Conservation (phyloP, 106 monocot genomes). For the Dendrobium officinale region DNA sequence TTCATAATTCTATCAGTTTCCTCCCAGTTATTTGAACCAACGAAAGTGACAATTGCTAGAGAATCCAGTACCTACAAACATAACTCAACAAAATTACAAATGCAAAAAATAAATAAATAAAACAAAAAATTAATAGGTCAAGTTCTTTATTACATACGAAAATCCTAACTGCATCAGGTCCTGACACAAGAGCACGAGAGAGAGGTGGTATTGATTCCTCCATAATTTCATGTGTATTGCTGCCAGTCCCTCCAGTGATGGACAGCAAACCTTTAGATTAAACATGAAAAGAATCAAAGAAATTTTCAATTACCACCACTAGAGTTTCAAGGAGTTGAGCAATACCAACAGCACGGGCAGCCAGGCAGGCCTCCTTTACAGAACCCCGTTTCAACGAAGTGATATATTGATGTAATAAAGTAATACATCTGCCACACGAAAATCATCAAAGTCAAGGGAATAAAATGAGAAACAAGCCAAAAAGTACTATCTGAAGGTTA, state of each 20-base stretch:
- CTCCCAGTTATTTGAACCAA: constrained; percentile 70
- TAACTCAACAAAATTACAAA: constrained; percentile 5
- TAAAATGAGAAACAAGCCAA: neutral
- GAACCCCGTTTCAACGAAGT: constrained; percentile 80
- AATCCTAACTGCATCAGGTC: constrained; percentile 60
- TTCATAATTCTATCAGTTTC: constrained; percentile 84
- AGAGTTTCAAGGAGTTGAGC: constrained; percentile 1
- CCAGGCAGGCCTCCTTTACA: constrained; percentile 62
- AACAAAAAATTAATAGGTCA: neutral
- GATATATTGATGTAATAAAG: constrained; percentile 62
- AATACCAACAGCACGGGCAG: constrained; percentile 81
- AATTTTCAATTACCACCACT: neutral
- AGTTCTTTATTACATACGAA: constrained; percentile 39
- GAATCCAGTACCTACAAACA: constrained; percentile 63
- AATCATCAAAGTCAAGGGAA: neutral
- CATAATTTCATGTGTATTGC: constrained; percentile 73
- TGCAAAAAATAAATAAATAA: neutral
- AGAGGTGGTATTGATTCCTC: constrained; percentile 64
- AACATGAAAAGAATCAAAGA: constrained; percentile 9
- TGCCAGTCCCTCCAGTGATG: constrained; percentile 65
- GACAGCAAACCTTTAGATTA: constrained; percentile 56
- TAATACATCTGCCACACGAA: constrained; percentile 43
- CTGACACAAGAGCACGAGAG: constrained; percentile 45
- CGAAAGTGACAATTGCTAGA: constrained; percentile 67
- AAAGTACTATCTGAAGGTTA: neutral